Evolutionary conservation across 2,329 filamentous ascomycete genomes (phyloP), one percentile per base, ranked within the genome.

Genomic region (Podosphaera fusca): DNA sequence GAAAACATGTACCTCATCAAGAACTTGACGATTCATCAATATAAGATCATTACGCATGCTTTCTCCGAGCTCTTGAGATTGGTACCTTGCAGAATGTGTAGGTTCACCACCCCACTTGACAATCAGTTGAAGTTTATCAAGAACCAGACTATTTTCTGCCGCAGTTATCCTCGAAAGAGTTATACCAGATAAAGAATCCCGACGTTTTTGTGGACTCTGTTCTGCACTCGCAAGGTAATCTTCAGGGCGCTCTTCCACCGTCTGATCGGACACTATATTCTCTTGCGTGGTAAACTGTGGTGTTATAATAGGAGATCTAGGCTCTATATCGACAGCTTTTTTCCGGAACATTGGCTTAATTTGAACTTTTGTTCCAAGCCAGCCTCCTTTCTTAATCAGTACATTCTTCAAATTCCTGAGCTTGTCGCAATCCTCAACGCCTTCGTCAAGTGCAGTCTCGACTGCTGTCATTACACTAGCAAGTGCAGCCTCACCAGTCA

Each of bases 281-380:
- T 56, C 52, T 12, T 42, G 53, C 29, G 53, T 35, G 42, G 58
- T 57, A 1, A 49, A 38, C 12, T 33, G n/a, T 5, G 51, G 8
- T 33, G 42, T 40, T 1, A 6, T 7, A 30, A 8, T 14, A 31
- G 34, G 8, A 3, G 35, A 21, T n/a, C n/a, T 8, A 14, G 61
- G 59, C 58, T 72, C 67, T 61, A 82, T 79, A 55, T 85, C 79
- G 2, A 81, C 78, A 65, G 81, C 87, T 65, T 87, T 82, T 72
- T 90, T 95, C 55, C 89, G 82, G 70, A 98, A 98, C 88, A 98
- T 95, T 8, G 92, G 92, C 70, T 98, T 98, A 68, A 98, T 96
- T 70, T 98, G 92, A 1, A 98, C 88, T 69, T 98, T 98, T 1
- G 92, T 98, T 0, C 92, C 92, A 3, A 88, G 83, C 85, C 90